Evolutionary conservation across 176 grass and related monocot genomes (phyloP).

Genomic region (Juncus effusus): DNA sequence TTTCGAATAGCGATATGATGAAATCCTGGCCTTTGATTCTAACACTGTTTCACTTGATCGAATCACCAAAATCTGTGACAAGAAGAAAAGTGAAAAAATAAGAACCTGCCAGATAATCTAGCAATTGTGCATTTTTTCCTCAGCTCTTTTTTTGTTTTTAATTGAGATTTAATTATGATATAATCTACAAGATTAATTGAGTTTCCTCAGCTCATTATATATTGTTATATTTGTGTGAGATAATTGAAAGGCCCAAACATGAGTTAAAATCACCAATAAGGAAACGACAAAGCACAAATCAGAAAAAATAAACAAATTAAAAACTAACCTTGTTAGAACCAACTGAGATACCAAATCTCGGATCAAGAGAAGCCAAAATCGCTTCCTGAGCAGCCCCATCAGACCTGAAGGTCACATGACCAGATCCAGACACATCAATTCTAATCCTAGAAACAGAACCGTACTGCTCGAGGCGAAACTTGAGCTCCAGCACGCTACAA

Average conservation of each 20-base stretch:
- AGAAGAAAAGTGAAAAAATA: background rate
- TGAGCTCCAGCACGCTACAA: constrained; percentile 84
- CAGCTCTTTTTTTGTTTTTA: too few relatives aligned
- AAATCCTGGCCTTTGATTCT: constrained; percentile 18
- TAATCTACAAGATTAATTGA: too few relatives aligned
- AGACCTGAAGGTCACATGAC: constrained; percentile 74
- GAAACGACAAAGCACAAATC: too few relatives aligned
- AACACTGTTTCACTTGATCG: constrained; percentile 30
- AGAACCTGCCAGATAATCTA: too few relatives aligned
- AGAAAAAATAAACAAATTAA: too few relatives aligned
- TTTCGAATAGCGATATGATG: constrained; percentile 18
- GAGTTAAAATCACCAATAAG: background rate
- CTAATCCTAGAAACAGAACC: constrained; percentile 65
- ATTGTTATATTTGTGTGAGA: too few relatives aligned
- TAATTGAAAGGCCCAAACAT: too few relatives aligned
- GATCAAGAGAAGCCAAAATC: constrained; percentile 66
- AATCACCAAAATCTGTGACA: constrained; percentile 56
- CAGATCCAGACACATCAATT: constrained; percentile 48
- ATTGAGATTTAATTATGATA: too few relatives aligned
- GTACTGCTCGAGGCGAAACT: constrained; percentile 66
- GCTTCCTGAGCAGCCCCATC: constrained; percentile 41
- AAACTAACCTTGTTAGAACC: constrained; percentile 53
- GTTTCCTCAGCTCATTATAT: too few relatives aligned
- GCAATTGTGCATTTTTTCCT: too few relatives aligned
- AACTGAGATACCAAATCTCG: constrained; percentile 38